Base-by-base conservation (phyloP, 345 rosid genomes). In the Acer campestre region DNA sequence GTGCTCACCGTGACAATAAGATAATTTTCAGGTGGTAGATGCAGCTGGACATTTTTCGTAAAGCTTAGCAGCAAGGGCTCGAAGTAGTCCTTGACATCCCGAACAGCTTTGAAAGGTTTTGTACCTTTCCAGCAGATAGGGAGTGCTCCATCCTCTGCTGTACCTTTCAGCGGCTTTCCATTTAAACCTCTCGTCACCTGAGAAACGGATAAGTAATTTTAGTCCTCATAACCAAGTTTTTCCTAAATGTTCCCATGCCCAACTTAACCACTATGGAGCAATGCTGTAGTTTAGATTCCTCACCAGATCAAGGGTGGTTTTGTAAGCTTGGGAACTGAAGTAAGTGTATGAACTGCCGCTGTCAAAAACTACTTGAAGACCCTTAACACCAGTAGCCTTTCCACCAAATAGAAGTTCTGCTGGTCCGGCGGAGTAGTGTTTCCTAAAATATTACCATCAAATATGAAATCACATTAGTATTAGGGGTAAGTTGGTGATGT, bases 311-410 rank as follows among this genome's bases (percentile, higher is more conserved):
- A 92, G 84, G 25, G 76, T 31, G 6, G 79, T 68, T 78, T 83
- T 48, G 75, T 96, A 96, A 61, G 89, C 88, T 61, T 70, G 78
- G 9, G 82, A 81, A 73, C 65, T 84, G 78, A 93, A 90, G 88
- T 96, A 96, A 61, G 94, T 84, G 83, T 93, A 96, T 3, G 99
- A 92, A 88, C 97, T 91, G 66, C 99, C 99, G 53, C 98, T 96
- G 82, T 95, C 99, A 73, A 93, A 92, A 65, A 91, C 63, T 31
- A 91, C 55, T 70, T 84, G 55, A 22, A 88, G 91, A 69, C 82
- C 91, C 76, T 82, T 89, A 3, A 87, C 70, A 74, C 93, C 95
- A 1, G 89, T 85, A 64, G 86, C 66, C 88, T 87, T 92, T 40
- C 88, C 87, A 9, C 84, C 81, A 56, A 82, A 84, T 10, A 89